Conservation (phyloP, 1,284 basidiomycete species). For the Cronartium quercuum region DNA sequence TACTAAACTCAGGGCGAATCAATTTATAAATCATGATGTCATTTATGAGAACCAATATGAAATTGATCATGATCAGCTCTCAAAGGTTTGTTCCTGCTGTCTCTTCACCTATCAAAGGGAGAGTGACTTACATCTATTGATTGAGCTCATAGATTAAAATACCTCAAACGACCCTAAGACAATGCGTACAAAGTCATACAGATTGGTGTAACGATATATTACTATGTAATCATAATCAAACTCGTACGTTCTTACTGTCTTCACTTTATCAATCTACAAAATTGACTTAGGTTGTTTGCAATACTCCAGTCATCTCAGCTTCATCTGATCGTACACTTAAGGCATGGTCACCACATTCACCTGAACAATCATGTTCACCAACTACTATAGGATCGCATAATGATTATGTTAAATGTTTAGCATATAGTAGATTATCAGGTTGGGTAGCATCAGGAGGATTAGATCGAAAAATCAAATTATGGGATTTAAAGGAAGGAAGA, state of each 20-base stretch:
- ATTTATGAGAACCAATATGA: slow-evolving; percentile 15
- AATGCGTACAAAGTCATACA: slow-evolving; percentile 52
- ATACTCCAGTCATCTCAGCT: slow-evolving; percentile 72
- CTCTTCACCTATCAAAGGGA: not conserved
- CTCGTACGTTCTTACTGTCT: slow-evolving; percentile 54
- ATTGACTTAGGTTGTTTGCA: not conserved
- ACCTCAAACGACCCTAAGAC: slow-evolving; percentile 49
- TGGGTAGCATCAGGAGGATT: slow-evolving; percentile 93
- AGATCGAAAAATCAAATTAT: slow-evolving; percentile 85
- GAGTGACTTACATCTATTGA: not conserved
- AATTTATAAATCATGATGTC: not conserved
- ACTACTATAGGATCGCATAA: slow-evolving; percentile 73
- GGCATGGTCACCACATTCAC: slow-evolving; percentile 81
- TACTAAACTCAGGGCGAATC: slow-evolving; percentile 52
- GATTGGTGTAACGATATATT: slow-evolving; percentile 97
- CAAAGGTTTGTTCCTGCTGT: not conserved
- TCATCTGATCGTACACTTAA: slow-evolving; percentile 94
- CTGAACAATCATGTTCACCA: slow-evolving; percentile 56
- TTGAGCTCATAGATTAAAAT: slow-evolving; percentile 20
- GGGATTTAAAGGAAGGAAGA: slow-evolving; percentile 62
- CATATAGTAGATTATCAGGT: slow-evolving; percentile 66
- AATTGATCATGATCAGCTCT: slow-evolving; percentile 8
- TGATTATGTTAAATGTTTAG: slow-evolving; percentile 85
- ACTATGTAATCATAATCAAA: slow-evolving; percentile 87
- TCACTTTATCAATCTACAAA: not conserved